Evolutionary conservation across 2,329 filamentous ascomycete species (phyloP), one percentile per base, ranked within the genome.

Genomic region (Ceratocystis harringtonii): DNA sequence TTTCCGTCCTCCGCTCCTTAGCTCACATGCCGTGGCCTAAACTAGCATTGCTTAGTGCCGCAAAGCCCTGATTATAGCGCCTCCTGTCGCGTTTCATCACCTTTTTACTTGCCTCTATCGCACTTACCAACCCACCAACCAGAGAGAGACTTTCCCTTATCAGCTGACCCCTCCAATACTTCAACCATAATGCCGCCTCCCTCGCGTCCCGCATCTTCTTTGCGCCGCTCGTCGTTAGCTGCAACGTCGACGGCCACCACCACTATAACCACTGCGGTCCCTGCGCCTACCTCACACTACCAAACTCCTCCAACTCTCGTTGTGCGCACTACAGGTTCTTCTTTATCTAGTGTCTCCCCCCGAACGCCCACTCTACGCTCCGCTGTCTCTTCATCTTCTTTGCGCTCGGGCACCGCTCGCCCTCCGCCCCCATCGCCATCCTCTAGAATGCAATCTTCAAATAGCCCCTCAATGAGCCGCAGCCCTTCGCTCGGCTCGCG

Each of bases 371-470:
- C 28, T 6, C 19, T 67, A 36, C 57, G 62, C n/a, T 30, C 63
- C 57, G 60, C 66, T 7, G n/a, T 32, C n/a, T 67, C 66, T 36
- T 36, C 62, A 8, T 67, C 66, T 8, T 67, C 66, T 3, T 44
- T 74, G 76, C 67, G 73, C 75, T 64, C 75, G 25, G 70, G 73
- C 19, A 71, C 75, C 64, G 74, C 72, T 65, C 74, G 72, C 67
- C 69, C 73, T 67, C 69, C 73, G 7, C 76, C 76, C 36, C 72
- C 72, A n/a, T 75, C 76, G 4, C 76, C 79, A 6, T 74, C 70
- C 66, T 75, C 70, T 65, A 75, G 71, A 69, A 72, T 70, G 68
- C 55, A 62, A 17, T 76, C 69, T 68, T 78, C 73, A 70, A 78
- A 72, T 71, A 80, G 72, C 75, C 79, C 70, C 64, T 72, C 70